Base-by-base conservation (phyloP, 371 early-diverging fungal genomes). In the Mucor sp. region DNA sequence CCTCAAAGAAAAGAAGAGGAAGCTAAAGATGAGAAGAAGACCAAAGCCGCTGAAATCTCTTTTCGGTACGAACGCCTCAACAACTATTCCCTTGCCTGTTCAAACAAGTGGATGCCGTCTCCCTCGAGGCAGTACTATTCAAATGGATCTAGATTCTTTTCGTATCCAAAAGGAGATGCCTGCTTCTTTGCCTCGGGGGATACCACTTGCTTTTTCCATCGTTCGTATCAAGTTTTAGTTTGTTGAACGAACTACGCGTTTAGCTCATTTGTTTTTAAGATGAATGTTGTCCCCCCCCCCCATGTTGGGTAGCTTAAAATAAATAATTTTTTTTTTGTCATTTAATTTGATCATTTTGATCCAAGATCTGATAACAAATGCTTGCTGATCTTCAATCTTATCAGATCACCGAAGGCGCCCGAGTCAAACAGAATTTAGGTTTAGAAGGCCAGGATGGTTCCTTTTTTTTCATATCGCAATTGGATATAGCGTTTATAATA, bases 181-280 rank as follows among this genome's bases (percentile, higher is more conserved):
- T n/a, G 33, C 39, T 59, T 59, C 59, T 39, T 59, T 60, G 62
- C 62, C 48, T 61, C 62, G 62, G 48, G 62, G 62, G 30, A 61
- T 61, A 12, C 44, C 33, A 4, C 27, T 15, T 32, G 33, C 15
- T 57, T 32, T 57, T 32, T 6, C 12, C 1, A 15, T 6, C 14
- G 15, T 28, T 12, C 17, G 33, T 19, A 3, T 19, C 17, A 15
- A n/a, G 33, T 19, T 21, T 57, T 33, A 57, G 33, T 57, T 57
- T 57, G 30, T 57, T 57, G 8, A 21, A 21, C 21, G 19, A 47
- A 0, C 11, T 47, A 47, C 2, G 6, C 11, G 9, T 21, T 21
- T 47, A 55, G 55, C 14, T 11, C 15, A 8, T 28, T 55, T 28
- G 14, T 55, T 27, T 25, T 1, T 25, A 15, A 32, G 6, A 27